Evolutionary conservation across 768 basidiomycete genomes (phyloP).

Genomic region (Boletellus emodensis): DNA sequence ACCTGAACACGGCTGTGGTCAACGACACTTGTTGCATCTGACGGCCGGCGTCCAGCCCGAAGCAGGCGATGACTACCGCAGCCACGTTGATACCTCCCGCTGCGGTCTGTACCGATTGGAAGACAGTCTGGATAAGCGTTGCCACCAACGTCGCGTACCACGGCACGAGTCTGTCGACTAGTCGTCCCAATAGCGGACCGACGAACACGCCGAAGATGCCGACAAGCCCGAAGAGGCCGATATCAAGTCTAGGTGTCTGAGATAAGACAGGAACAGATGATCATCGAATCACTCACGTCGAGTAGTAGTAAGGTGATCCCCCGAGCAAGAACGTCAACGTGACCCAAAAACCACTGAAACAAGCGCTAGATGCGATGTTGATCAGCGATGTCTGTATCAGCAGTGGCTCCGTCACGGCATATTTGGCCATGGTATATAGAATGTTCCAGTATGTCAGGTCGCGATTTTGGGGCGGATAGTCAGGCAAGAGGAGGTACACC

Average conservation of each 20-base stretch:
- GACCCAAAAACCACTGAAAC: conserved; percentile 63
- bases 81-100: conserved; percentile 68
- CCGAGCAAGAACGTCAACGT: conserved; percentile 80
- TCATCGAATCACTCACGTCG: conserved; percentile 43
- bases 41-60: conserved; percentile 69
- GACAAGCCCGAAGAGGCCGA: conserved; percentile 72
- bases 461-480: conserved; percentile 75
- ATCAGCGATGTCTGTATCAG: conserved; percentile 67
- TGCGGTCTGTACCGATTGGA: conserved; percentile 61
- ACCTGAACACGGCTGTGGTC: conserved; percentile 58
- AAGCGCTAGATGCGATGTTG: conserved; percentile 56
- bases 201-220: conserved; percentile 68
- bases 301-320: conserved; percentile 70
- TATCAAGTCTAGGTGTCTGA: conserved; percentile 39
- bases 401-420: conserved; percentile 71
- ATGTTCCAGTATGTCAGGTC: conserved; percentile 65
- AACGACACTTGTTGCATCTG: conserved; percentile 71
- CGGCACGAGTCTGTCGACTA: conserved; percentile 67
- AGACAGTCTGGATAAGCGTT: conserved; percentile 42
- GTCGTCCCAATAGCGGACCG: conserved; percentile 64
- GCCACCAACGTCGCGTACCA: conserved; percentile 73
- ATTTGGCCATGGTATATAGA: conserved; percentile 73
- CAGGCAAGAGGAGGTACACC: conserved; percentile 65
- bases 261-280: background rate
- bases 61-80: conserved; percentile 63